phyloP scores from a whole-genome alignment of 2,329 filamentous ascomycete genomes.

The Clarireedia sp. region DNA sequence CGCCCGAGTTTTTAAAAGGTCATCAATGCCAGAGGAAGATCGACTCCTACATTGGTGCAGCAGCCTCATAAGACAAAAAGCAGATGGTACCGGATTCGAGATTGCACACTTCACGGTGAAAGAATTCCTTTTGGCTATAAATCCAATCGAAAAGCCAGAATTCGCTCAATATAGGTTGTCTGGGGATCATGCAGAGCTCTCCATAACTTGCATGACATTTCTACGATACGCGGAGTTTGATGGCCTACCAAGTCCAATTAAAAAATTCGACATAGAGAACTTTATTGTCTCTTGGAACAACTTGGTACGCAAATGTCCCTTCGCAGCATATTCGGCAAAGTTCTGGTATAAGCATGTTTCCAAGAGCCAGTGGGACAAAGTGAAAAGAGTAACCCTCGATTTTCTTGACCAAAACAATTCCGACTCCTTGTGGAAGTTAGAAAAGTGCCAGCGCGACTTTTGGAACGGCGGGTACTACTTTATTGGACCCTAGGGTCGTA shows the following conservation, averaged over 20 bases:
- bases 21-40: conserved; percentile 16
- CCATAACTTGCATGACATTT: not conserved
- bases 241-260: not conserved
- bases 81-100: conserved; percentile 11
- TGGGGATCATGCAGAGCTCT: not conserved
- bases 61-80: conserved; percentile 19
- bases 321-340: not conserved
- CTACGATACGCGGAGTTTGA: not conserved
- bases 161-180: conserved; percentile 5
- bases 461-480: too few relatives aligned
- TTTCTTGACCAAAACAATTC: not conserved
- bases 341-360: rapidly evolving
- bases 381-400: not conserved
- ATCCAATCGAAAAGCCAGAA: not conserved
- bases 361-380: not conserved
- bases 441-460: too few relatives aligned
- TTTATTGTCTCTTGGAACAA: not conserved
- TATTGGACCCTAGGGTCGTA: not conserved
- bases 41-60: conserved; percentile 19
- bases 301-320: not conserved
- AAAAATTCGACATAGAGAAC: not conserved
- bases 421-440: too few relatives aligned
- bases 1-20: conserved; percentile 10
- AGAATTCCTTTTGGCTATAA: conserved; percentile 17
- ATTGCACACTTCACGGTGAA: conserved; percentile 25